phyloP scores from a whole-genome alignment of 208 protist genomes.

The Zelonia costaricensis region DNA sequence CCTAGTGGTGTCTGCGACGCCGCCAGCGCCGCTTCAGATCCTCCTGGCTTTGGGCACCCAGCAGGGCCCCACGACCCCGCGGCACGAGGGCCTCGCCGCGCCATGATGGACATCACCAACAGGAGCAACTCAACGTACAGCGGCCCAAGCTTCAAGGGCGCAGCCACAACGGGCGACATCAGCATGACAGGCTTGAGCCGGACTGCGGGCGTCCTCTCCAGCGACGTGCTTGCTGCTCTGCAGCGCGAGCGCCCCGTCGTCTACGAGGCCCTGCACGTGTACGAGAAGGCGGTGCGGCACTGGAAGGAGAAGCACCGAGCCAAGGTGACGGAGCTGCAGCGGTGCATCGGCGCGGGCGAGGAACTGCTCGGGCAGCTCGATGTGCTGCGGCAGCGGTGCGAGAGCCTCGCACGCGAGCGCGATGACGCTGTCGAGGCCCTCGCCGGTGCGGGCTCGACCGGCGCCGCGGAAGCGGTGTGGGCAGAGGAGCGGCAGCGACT shows the following conservation, averaged over 20 bases:
- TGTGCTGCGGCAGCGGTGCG: slow-evolving; percentile 50
- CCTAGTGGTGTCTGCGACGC: too few relatives aligned
- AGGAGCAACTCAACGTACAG: too few relatives aligned
- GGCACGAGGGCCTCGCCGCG: too few relatives aligned
- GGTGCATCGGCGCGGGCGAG: slow-evolving; percentile 77
- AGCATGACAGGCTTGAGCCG: too few relatives aligned
- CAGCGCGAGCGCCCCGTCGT: slow-evolving; percentile 30
- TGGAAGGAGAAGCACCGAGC: slow-evolving; percentile 45
- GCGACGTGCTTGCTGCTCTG: slow-evolving; percentile 8
- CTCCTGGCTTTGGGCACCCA: too few relatives aligned
- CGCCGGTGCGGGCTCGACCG: slow-evolving; percentile 5
- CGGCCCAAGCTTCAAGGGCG: too few relatives aligned
- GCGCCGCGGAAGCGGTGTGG: background rate
- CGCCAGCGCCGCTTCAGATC: too few relatives aligned
- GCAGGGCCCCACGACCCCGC: too few relatives aligned
- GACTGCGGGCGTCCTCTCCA: slow-evolving; percentile 1
- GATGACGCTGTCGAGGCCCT: slow-evolving; percentile 23
- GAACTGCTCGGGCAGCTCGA: slow-evolving; percentile 76
- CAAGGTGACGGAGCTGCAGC: slow-evolving; percentile 71
- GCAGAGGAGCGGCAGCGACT: slow-evolving; percentile 11
- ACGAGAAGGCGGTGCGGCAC: slow-evolving; percentile 49
- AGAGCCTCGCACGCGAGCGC: slow-evolving; percentile 50
- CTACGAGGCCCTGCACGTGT: slow-evolving; percentile 22
- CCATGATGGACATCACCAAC: too few relatives aligned
- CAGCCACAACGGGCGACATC: too few relatives aligned